Base-by-base conservation (phyloP, 2,329 filamentous ascomycete species). In the Graphilbum ipis-grandicollis region DNA sequence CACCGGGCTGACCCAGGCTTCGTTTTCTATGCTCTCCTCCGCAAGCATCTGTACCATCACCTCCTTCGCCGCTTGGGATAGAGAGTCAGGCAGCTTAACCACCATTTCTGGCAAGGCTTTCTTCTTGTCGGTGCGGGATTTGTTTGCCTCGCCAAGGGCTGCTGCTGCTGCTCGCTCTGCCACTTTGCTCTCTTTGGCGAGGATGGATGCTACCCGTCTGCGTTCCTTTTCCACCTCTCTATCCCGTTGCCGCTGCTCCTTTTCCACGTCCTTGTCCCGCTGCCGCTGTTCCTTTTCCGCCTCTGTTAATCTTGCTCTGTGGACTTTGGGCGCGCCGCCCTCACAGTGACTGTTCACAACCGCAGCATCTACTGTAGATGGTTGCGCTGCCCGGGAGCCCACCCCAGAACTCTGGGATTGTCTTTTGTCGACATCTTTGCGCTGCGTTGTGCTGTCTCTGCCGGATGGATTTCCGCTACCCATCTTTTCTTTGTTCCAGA, bases 41-140 rank as follows among this genome's bases (percentile, higher is more conserved):
- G 55, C 50, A 1, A 79, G 57, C n/a, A 75, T 55, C 1, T 58
- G 52, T 37, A 65, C 55, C 5, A 68, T 52, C 33, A 68, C 65
- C 2, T 60, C 52, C 19, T 50, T 58, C 19, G 65, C 49, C 1
- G 54, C 58, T 0, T 62, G 52, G 18, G 66, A 55, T 1, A 88
- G 56, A 2, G 63, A 65, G 0, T 56, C 54, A 0, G 80, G 68
- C 19, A 88, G 58, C 46, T 82, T 71, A 2, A 84, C 64, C 35
- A 88, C 75, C 80, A 90, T 88, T 52, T 90, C 80, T 0, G 67
- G 67, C 0, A 74, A 70, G 0, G 79, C 79, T 0, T 75, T 58
- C 46, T 81, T 83, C 56, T 82, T 84, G 55, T 84, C 75, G 0
- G 71, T 73, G 36, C 73, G 72, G 9, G 76, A 56, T 48, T 78